Percentiles rank a stretch among this genome's conserved stretches.
These are phyloP conservation scores for Metarhizium anisopliae DNA, from an alignment of 2,329 filamentous ascomycete species.

Conservation along the genomic window DNA sequence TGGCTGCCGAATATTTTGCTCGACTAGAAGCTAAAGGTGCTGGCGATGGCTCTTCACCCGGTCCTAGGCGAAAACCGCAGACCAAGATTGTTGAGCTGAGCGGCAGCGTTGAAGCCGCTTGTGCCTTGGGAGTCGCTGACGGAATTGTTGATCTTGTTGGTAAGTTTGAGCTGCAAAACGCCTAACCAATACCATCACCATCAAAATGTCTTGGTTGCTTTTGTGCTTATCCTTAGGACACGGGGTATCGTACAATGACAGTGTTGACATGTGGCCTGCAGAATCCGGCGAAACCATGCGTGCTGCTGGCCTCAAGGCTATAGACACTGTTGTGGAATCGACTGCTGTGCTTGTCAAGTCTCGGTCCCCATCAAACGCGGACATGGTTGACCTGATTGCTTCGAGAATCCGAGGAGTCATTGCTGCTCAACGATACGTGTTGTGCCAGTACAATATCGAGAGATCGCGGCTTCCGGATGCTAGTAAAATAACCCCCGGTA, in stretches of 20 bases:
- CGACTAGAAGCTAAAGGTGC: constrained; percentile 56
- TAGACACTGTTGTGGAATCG: constrained; percentile 84
- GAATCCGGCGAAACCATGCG: constrained; percentile 99
- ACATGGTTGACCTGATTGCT: constrained; percentile 74
- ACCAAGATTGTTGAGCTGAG: constrained; percentile 93
- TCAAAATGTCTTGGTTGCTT: neutral
- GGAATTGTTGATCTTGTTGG: constrained; percentile 96
- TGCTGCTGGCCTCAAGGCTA: constrained; percentile 85
- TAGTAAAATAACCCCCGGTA: constrained; percentile 78
- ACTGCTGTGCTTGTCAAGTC: constrained; percentile 90
- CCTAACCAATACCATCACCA: neutral
- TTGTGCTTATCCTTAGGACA: neutral
- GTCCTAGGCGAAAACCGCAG: constrained; percentile 45
- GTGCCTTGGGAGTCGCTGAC: constrained; percentile 88
- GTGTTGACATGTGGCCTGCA: constrained; percentile 25
- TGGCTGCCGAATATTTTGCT: constrained; percentile 77
- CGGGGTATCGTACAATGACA: neutral
- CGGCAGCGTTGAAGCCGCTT: constrained; percentile 94
- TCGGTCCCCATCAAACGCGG: constrained; percentile 68
- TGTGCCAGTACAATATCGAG: constrained; percentile 94
- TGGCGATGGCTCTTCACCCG: constrained; percentile 23
- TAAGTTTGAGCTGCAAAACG: constrained; percentile 34
- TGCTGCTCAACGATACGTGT: constrained; percentile 84
- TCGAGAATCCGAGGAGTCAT: constrained; percentile 89
- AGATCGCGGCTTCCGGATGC: constrained; percentile 58